phyloP scores from a whole-genome alignment of 495 filamentous ascomycete genomes.

The Cairneyella variabilis region DNA sequence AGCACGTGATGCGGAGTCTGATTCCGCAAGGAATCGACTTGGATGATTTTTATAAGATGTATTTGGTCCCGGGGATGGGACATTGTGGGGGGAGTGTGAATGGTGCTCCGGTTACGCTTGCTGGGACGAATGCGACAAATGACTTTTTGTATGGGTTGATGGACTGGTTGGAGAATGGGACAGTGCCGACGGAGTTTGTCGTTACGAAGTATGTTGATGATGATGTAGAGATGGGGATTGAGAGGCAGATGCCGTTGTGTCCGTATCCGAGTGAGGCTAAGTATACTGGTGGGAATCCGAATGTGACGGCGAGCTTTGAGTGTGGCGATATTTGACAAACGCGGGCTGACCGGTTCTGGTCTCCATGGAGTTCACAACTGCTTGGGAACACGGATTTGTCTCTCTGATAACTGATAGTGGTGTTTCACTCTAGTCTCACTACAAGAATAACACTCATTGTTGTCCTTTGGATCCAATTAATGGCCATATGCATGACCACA shows the following conservation, averaged over 20 bases:
- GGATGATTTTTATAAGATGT: conserved; percentile 35
- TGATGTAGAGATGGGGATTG: conserved; percentile 31
- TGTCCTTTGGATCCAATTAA: too few relatives aligned
- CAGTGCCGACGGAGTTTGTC: conserved; percentile 34
- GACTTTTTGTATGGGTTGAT: conserved; percentile 47
- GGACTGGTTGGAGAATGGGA: conserved; percentile 48
- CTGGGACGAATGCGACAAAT: conserved; percentile 24
- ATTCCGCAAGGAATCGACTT: conserved; percentile 25
- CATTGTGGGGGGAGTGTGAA: conserved; percentile 31
- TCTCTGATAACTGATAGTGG: too few relatives aligned
- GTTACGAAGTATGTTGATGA: conserved; percentile 40
- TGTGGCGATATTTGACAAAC: too few relatives aligned
- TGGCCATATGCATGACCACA: too few relatives aligned
- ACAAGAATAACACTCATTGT: too few relatives aligned
- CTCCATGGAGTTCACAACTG: too few relatives aligned
- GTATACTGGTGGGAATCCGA: conserved; percentile 12
- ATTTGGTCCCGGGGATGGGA: conserved; percentile 39
- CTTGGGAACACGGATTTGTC: too few relatives aligned
- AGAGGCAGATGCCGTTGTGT: conserved; percentile 41
- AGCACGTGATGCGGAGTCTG: conserved; percentile 33
- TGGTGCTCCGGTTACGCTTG: conserved; percentile 31
- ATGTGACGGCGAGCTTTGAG: conserved; percentile 6
- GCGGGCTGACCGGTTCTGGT: too few relatives aligned
- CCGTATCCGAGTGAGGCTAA: conserved; percentile 32
- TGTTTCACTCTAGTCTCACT: too few relatives aligned